A percentile compares a stretch with the other conserved stretches of the same genome.
Conservation (phyloP, 139 green algal genomes). For the Chlamydomonas sphaeroides region DNA sequence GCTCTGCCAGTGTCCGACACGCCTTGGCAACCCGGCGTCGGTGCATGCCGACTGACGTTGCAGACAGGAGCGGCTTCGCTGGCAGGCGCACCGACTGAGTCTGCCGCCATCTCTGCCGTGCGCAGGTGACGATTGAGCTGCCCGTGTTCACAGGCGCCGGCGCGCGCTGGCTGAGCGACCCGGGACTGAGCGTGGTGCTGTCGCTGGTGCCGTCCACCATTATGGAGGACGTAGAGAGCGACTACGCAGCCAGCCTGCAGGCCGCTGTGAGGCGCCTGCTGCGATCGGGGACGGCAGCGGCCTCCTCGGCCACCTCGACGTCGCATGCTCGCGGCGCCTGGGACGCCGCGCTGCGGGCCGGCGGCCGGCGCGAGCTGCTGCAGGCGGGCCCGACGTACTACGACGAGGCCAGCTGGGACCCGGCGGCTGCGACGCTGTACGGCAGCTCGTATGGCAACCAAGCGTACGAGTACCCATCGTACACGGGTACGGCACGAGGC, state of each 20-base stretch:
- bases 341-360: not conserved
- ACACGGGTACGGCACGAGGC: constrained; percentile 6
- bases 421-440: not conserved
- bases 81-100: too few species aligned
- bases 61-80: too few species aligned
- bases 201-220: constrained; percentile 32
- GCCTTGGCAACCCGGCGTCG: too few species aligned
- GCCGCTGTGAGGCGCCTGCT: constrained; percentile 2
- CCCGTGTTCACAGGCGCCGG: not conserved
- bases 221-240: not conserved
- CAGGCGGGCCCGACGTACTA: not conserved
- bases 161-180: constrained; percentile 8
- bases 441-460: constrained; percentile 18
- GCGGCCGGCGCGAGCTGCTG: not conserved
- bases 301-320: not conserved
- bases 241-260: constrained; percentile 7
- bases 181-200: constrained; percentile 31
- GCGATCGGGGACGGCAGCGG: not conserved
- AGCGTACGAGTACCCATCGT: constrained; percentile 19
- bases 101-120: too few species aligned
- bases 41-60: too few species aligned
- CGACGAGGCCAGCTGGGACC: not conserved
- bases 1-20: too few species aligned
- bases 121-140: constrained; percentile 19
- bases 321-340: not conserved